Evolutionary conservation across 768 basidiomycete genomes (phyloP).

Genomic region (Kwoniella europaea): DNA sequence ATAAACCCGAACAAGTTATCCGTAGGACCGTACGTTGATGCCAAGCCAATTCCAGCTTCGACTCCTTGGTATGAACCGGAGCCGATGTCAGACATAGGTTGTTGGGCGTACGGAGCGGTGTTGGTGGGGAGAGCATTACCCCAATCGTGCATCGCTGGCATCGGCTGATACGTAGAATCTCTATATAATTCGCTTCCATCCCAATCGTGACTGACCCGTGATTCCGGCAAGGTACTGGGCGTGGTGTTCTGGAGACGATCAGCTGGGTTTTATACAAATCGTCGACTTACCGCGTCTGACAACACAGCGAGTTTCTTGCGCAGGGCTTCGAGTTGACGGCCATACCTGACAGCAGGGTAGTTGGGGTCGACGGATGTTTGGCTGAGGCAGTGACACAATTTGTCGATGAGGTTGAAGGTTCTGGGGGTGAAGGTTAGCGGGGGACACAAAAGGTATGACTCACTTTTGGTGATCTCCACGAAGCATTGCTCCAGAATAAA

Average conservation of each 20-base stretch:
- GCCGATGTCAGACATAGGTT: constrained; percentile 34
- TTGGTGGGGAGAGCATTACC: background rate
- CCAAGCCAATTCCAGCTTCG: background rate
- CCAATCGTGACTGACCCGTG: no score
- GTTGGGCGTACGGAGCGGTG: constrained; percentile 33
- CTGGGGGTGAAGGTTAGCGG: constrained; percentile 12
- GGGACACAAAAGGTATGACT: constrained; percentile 12
- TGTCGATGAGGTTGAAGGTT: constrained; percentile 48
- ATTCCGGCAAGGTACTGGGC: constrained; percentile 8
- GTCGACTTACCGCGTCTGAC: constrained; percentile 35
- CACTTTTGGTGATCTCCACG: constrained; percentile 51
- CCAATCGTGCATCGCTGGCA: no score
- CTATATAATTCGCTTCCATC: no score
- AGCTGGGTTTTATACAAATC: background rate
- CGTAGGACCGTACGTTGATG: constrained; percentile 33
- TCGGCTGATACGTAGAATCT: no score
- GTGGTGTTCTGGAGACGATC: constrained; percentile 19
- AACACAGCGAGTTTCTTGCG: constrained; percentile 41
- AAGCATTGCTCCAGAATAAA: constrained; percentile 57
- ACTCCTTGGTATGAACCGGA: background rate
- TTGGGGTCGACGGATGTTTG: constrained; percentile 44
- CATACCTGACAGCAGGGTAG: constrained; percentile 53
- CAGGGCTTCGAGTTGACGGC: constrained; percentile 42
- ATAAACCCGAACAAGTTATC: constrained; percentile 46
- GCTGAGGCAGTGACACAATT: constrained; percentile 44